Evolutionary conservation across 169 alveolate genomes (phyloP), one percentile per base, ranked within the genome.

Genomic region (Besnoitia besnoiti): DNA sequence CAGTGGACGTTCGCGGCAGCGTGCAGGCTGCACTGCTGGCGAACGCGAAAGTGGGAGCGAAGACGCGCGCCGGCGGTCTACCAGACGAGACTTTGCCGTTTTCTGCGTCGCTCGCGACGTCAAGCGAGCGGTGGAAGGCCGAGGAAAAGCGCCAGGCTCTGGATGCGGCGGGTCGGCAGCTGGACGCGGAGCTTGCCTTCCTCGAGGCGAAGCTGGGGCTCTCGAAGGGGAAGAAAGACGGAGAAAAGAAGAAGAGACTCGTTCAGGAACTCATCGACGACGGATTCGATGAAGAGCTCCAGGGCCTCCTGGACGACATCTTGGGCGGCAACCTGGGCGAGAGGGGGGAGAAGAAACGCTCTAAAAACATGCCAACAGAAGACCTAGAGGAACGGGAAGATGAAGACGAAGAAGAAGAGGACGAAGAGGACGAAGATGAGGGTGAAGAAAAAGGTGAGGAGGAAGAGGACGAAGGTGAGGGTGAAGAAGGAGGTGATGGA

Each of bases 221-320:
- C 59, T 0, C 59, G 14, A 30, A 1, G 40, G 67, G 59, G 55
- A 88, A 19, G 30, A 16, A 39, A 61, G 46, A 50, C n/a, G 94
- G 47, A 27, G 62, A 84, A 80, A 82, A 33, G 35, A 91, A 62
- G 59, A 91, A 85, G 51, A 91, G 62, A 49, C 85, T 91, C 16
- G 59, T 87, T 46, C 46, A 91, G 59, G 94, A 91, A 90, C 94
- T 91, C 67, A 55, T 44, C 47, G 77, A 50, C 50, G 91, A 84
- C 50, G 94, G 94, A 84, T 91, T 91, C 49, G 94, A 91, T 62
- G 40, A 59, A 10, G 91, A 84, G 75, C 91, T 91, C 77, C 91
- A 91, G 42, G 90, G 75, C 39, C 55, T 91, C n/a, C 88, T 91
- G 55, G 91, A 84, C 85, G 44, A 46, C 33, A 91, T 84, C 80